A percentile compares a stretch with the other conserved stretches of the same genome.
phyloP scores from a whole-genome alignment of 176 grass and related monocot species.

The bread wheat (Triticum aestivum) region DNA sequence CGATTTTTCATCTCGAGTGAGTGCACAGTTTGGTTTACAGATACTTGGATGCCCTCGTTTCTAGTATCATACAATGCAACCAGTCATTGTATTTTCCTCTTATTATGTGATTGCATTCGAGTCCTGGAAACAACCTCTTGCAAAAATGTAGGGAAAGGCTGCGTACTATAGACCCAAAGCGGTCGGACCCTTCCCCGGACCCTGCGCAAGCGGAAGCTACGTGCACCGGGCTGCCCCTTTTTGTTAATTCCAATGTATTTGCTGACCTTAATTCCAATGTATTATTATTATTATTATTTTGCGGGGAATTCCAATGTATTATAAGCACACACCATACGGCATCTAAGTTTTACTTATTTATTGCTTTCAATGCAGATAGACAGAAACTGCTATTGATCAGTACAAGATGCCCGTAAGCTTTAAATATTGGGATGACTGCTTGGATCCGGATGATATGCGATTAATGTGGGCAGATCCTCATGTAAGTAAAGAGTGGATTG shows the following conservation, averaged over 20 bases:
- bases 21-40: neutral
- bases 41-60: neutral
- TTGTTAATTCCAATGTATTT: neutral
- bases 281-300: no score
- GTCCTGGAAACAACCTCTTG: no score
- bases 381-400: slow-evolving; percentile 15
- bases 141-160: no score
- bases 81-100: neutral
- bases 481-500: slow-evolving; percentile 86
- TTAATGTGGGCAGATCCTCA: slow-evolving; percentile 76
- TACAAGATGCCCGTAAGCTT: slow-evolving; percentile 73
- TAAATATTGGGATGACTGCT: slow-evolving; percentile 96
- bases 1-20: neutral
- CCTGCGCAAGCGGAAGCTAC: no score
- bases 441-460: slow-evolving; percentile 73
- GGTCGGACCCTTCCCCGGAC: no score
- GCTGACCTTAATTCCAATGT: neutral
- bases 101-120: neutral
- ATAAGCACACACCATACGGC: neutral
- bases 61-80: neutral
- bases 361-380: neutral
- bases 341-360: neutral
- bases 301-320: no score
- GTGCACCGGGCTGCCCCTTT: no score
- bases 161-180: no score